Evolutionary conservation across 2,329 filamentous ascomycete genomes (phyloP).

Genomic region (Microsporum ferrugineum): DNA sequence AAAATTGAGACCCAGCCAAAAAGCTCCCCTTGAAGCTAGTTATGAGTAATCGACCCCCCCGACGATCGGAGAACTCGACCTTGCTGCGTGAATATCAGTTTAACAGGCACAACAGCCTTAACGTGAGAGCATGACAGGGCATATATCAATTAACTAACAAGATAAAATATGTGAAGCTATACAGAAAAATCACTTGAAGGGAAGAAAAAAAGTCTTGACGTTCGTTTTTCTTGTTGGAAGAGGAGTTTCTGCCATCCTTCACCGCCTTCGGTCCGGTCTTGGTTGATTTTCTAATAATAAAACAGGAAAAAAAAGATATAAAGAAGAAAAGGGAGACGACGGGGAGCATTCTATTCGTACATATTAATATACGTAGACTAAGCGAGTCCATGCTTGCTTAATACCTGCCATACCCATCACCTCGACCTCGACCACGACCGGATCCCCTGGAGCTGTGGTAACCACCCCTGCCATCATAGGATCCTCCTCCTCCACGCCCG

Average conservation of each 20-base stretch:
- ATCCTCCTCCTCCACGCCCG: constrained; percentile 15
- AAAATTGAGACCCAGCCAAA: neutral
- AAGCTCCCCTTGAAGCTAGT: neutral
- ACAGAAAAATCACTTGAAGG: neutral
- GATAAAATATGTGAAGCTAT: neutral
- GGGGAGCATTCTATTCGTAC: neutral
- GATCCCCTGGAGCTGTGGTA: constrained; percentile 16
- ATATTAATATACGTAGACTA: neutral
- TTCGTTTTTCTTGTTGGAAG: neutral
- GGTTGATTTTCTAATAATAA: constrained; percentile 2
- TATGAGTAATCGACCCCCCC: neutral
- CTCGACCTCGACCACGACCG: constrained; percentile 20
- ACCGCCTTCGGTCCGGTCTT: neutral
- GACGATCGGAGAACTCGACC: neutral
- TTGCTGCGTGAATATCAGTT: neutral
- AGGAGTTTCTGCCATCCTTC: neutral
- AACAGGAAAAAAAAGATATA: neutral
- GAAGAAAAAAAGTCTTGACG: neutral
- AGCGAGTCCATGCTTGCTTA: constrained; percentile 10
- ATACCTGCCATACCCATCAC: constrained; percentile 32
- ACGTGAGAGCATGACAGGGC: neutral
- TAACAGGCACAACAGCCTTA: neutral
- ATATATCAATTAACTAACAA: neutral
- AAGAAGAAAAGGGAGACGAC: neutral
- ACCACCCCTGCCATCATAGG: constrained; percentile 18